Evolutionary conservation across 2,329 filamentous ascomycete species (phyloP), one percentile per base, ranked within the genome.

Genomic region (Penicillium sp.): DNA sequence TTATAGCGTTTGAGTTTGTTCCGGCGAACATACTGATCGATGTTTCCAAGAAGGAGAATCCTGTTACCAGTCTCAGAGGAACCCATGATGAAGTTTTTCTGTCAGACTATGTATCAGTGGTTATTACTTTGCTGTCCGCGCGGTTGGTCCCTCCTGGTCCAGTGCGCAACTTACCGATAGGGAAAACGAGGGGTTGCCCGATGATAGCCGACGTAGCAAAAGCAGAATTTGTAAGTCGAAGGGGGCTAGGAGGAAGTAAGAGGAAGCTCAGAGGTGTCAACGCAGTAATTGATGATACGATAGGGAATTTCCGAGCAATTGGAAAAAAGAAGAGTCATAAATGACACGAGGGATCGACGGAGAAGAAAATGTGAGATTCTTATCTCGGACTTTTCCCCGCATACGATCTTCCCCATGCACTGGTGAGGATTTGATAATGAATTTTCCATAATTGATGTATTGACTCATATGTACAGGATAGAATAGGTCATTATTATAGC

Each of bases 21-120:
- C 19, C 7, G 39, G 27, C 21, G 26, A 49, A 81, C 84, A 65
- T 75, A 89, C 87, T 87, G 84, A 55, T 84, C 81, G 61, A 91
- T 85, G 37, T 78, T 68, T 48, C 88, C 88, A 16, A 91, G 76
- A 43, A 88, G 79, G 8, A 90, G 80, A 49, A 88, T 82, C 67
- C 85, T 87, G 39, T 83, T 81, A 65, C 80, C 19, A 25, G 44
- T 3, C 8, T 1, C 25, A 16, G 3, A 23, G 16, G 85, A 25
- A 67, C 57, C 29, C 31, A 53, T 53, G 1, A 9, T 27, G 26
- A 3, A 33, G 1, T 25, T 21, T 44, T 25, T 11, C 13, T 11
- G 25, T 21, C 1, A 31, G 25, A 42, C 49, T 35, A 51, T 29
- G 25, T 27, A 51, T 37, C 19, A 9, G 8, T 29, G 5, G 23